Evolutionary conservation across 257 asterid genomes (phyloP).

Genomic region (Rhazya stricta): DNA sequence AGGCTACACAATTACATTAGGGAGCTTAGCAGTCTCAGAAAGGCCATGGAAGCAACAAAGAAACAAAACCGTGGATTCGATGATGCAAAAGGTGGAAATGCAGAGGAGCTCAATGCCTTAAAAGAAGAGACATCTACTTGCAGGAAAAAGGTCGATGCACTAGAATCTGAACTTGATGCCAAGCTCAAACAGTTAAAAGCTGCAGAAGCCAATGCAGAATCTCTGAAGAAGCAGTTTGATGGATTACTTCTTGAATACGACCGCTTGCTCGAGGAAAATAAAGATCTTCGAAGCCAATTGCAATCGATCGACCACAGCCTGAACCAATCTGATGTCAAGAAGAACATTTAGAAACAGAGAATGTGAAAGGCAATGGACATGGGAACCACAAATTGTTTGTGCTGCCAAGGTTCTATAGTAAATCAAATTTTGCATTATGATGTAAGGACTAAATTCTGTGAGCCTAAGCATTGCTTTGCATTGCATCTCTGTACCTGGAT

Average conservation of each 20-base stretch:
- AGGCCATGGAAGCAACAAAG: slow-evolving; percentile 66
- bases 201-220: slow-evolving; percentile 33
- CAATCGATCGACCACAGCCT: slow-evolving; percentile 24
- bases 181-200: slow-evolving; percentile 25
- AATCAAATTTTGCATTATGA: background rate
- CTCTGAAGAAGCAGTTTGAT: slow-evolving; percentile 37
- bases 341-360: slow-evolving; percentile 15
- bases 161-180: slow-evolving; percentile 29
- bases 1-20: slow-evolving; percentile 83
- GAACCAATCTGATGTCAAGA: slow-evolving; percentile 26
- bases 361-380: background rate
- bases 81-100: slow-evolving; percentile 26
- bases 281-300: slow-evolving; percentile 33
- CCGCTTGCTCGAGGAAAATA: slow-evolving; percentile 46
- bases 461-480: background rate
- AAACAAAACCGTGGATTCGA: slow-evolving; percentile 43
- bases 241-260: slow-evolving; percentile 34
- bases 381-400: background rate
- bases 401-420: background rate
- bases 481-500: background rate
- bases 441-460: background rate
- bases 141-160: slow-evolving; percentile 15
- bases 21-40: slow-evolving; percentile 80
- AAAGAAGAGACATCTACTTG: slow-evolving; percentile 24
- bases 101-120: slow-evolving; percentile 20